Evolutionary conservation across 2,329 filamentous ascomycete genomes (phyloP), one percentile per base, ranked within the genome.

Genomic region (Rosellinia necatrix): DNA sequence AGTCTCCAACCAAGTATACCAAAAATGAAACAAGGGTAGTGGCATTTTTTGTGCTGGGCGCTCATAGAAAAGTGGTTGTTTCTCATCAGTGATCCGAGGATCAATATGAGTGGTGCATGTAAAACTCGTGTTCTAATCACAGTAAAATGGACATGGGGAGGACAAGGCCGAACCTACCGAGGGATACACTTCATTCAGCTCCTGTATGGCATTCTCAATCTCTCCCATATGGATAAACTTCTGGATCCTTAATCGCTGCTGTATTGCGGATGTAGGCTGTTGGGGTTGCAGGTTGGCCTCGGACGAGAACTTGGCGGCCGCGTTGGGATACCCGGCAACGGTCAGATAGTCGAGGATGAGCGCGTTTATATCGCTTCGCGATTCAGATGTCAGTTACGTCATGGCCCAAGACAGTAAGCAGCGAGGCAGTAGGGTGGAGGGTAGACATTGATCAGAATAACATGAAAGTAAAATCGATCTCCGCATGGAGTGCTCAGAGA

Each of bases 31-130:
- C 2, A 5, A 25, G 21, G 7, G 29, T 6, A 24, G 21, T 7
- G 34, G 46, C 13, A 22, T 9, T 6, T 53, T 6, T 4, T 41
- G 37, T 56, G 5, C 30, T 48, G 38, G 25, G 70, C 59, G 81
- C 80, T 96, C 91, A 94, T 92, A 87, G 61, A 75, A 76, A 77
- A 77, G 81, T 85, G 82, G 82, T 84, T 84, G 80, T 87, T 86
- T 85, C 83, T 97, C 93, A 96, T 96, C 94, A 94, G 85, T 76
- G 84, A 87, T 86, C 85, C 81, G 80, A 84, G 86, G 85, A 82
- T 81, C 81, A 48, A 85, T 97, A 94, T 91, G 94, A 92, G 94
- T 99, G 94, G 94, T 99, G 94, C 94, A 99, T 99, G 93, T 72
- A 82, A 96, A 92, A 89, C 82, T 83, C 79, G 70, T 73, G 70